These are phyloP conservation scores for Dendrobium catenatum DNA, from an alignment of 106 monocot genomes.

Conservation along the genomic window DNA sequence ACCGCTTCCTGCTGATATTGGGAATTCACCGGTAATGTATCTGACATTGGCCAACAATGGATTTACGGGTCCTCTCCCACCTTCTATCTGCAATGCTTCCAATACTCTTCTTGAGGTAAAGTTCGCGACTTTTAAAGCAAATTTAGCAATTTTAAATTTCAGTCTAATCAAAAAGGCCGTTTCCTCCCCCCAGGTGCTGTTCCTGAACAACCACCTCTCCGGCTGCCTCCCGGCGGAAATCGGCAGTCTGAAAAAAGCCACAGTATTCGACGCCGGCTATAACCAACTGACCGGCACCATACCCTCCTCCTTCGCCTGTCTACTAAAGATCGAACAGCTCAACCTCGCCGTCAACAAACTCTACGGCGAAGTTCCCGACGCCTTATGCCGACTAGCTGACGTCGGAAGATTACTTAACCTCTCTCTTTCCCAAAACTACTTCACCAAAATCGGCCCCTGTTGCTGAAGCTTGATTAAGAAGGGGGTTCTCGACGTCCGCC, in stretches of 20 bases:
- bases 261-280: constrained; percentile 40
- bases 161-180: too few relatives aligned
- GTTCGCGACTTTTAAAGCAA: too few relatives aligned
- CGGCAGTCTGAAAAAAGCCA: constrained; percentile 27
- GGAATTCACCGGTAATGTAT: constrained; percentile 19
- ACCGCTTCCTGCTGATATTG: constrained; percentile 27
- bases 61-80: constrained; percentile 49
- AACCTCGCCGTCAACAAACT: constrained; percentile 43
- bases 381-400: constrained; percentile 22
- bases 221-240: constrained; percentile 43
- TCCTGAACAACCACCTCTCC: constrained; percentile 2
- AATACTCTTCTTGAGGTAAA: constrained; percentile 30
- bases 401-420: constrained; percentile 30
- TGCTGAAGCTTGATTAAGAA: constrained; percentile 27
- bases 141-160: too few relatives aligned
- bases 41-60: constrained; percentile 52
- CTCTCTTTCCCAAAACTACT: constrained; percentile 50
- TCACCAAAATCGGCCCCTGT: constrained; percentile 28
- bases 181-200: too few relatives aligned
- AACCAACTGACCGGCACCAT: constrained; percentile 46
- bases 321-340: constrained; percentile 37
- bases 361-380: constrained; percentile 31
- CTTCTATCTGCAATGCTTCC: constrained; percentile 25
- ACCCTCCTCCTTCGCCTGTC: constrained; percentile 45
- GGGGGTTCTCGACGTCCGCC: constrained; percentile 29